Evolutionary conservation across 345 rosid species (phyloP).

Genomic region (Pseudoturritis turrita): DNA sequence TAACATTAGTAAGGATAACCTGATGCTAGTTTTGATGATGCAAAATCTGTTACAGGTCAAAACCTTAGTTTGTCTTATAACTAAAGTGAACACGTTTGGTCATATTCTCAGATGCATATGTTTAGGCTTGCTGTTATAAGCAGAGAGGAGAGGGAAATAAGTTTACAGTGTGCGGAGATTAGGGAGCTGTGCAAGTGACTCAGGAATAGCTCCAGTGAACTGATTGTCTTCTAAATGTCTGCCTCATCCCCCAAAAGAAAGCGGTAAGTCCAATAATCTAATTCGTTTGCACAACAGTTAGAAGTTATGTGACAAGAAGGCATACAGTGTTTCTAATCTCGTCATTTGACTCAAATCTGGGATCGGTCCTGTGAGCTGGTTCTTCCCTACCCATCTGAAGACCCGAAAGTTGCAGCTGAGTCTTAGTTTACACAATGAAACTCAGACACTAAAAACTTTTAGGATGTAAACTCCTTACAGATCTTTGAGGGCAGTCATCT

Average conservation of each 20-base stretch:
- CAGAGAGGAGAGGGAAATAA: background rate
- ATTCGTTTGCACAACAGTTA: background rate
- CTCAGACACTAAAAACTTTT: background rate
- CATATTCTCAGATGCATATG: conserved; percentile 5
- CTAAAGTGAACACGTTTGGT: background rate
- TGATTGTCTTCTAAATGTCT: conserved; percentile 83
- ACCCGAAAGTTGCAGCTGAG: conserved; percentile 12
- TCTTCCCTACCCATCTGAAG: conserved; percentile 70
- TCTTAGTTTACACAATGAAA: conserved; percentile 8
- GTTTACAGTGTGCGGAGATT: conserved; percentile 57
- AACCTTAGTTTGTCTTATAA: background rate
- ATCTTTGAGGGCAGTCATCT: conserved; percentile 53
- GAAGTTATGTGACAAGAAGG: conserved; percentile 16
- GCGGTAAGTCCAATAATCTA: background rate
- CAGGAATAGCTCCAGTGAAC: conserved; percentile 61
- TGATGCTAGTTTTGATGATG: conserved; percentile 11
- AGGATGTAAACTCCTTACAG: conserved; percentile 48
- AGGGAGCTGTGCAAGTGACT: conserved; percentile 49
- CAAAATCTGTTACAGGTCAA: background rate
- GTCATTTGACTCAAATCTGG: conserved; percentile 54
- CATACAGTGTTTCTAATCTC: conserved; percentile 61
- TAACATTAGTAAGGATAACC: background rate
- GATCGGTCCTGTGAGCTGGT: conserved; percentile 60
- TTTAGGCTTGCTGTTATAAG: background rate
- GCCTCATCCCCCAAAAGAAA: conserved; percentile 11